Evolutionary conservation across 2,329 filamentous ascomycete genomes (phyloP).

Genomic region (Cladosporium sphaerospermum): DNA sequence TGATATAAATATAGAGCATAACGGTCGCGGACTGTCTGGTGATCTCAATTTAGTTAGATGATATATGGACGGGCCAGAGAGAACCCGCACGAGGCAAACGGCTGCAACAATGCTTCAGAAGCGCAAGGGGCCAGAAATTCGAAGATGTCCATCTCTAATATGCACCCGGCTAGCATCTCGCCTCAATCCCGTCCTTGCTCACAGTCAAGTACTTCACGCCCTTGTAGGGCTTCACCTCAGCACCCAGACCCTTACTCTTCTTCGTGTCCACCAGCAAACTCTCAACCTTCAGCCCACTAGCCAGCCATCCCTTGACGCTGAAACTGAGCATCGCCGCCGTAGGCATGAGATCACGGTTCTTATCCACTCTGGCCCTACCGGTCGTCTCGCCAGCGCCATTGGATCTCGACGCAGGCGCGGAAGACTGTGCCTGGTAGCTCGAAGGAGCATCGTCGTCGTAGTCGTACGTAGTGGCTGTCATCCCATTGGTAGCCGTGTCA

Average conservation of each 20-base stretch:
- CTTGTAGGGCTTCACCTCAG: conserved; percentile 90
- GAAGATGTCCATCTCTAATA: not conserved
- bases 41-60: no score
- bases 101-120: no score
- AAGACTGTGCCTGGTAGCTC: conserved; percentile 14
- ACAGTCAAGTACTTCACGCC: conserved; percentile 94
- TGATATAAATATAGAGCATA: no score
- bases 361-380: conserved; percentile 16
- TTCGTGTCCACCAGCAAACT: conserved; percentile 60
- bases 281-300: conserved; percentile 59
- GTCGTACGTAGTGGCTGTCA: conserved; percentile 38
- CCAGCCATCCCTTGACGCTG: conserved; percentile 56
- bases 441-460: conserved; percentile 30
- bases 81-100: no score
- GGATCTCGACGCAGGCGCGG: not conserved
- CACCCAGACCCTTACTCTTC: conserved; percentile 77
- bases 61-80: no score
- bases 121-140: no score
- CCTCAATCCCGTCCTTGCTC: conserved; percentile 50
- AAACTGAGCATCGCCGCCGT: conserved; percentile 42
- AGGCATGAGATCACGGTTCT: conserved; percentile 44
- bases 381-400: not conserved
- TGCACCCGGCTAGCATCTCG: conserved; percentile 33
- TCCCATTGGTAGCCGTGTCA: conserved; percentile 28
- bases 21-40: no score